phyloP scores from a whole-genome alignment of 2,329 filamentous ascomycete genomes.

The Xylaria sp. region DNA sequence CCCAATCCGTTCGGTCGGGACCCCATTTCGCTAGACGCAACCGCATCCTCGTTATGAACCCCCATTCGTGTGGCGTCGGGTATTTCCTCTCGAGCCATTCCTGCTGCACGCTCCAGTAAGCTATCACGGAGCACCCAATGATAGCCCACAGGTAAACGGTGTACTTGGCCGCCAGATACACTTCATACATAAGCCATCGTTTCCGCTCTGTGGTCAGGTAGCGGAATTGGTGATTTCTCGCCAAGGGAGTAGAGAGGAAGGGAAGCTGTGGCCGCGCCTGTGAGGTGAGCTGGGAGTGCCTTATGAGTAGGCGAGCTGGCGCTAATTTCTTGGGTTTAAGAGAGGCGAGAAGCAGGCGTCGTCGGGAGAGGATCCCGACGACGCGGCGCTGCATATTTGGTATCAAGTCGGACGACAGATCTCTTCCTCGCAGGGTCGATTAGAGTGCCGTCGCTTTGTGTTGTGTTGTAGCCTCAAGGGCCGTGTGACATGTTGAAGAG shows the following conservation, averaged over 20 bases:
- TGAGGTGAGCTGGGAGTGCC: slow-evolving; percentile 53
- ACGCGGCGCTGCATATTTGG: slow-evolving; percentile 25
- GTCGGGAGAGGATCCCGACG: slow-evolving; percentile 22
- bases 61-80: slow-evolving; percentile 85
- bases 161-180: slow-evolving; percentile 72
- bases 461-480: background rate
- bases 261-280: slow-evolving; percentile 53
- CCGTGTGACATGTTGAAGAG: background rate
- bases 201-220: slow-evolving; percentile 81
- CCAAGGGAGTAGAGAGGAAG: slow-evolving; percentile 55
- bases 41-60: slow-evolving; percentile 69
- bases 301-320: slow-evolving; percentile 14
- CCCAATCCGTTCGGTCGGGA: slow-evolving; percentile 58
- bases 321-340: slow-evolving; percentile 2
- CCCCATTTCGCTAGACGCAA: slow-evolving; percentile 68
- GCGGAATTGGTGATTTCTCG: slow-evolving; percentile 62
- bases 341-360: slow-evolving; percentile 13
- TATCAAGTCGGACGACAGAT: background rate
- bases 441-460: background rate
- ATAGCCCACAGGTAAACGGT: slow-evolving; percentile 69
- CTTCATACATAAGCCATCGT: slow-evolving; percentile 71
- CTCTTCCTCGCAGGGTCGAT: background rate
- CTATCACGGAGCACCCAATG: slow-evolving; percentile 62
- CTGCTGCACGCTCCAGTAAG: slow-evolving; percentile 70
- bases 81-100: slow-evolving; percentile 76